Base-by-base conservation (phyloP, 108 stramenopile genomes). In the Halocafeteria seosinensis region DNA sequence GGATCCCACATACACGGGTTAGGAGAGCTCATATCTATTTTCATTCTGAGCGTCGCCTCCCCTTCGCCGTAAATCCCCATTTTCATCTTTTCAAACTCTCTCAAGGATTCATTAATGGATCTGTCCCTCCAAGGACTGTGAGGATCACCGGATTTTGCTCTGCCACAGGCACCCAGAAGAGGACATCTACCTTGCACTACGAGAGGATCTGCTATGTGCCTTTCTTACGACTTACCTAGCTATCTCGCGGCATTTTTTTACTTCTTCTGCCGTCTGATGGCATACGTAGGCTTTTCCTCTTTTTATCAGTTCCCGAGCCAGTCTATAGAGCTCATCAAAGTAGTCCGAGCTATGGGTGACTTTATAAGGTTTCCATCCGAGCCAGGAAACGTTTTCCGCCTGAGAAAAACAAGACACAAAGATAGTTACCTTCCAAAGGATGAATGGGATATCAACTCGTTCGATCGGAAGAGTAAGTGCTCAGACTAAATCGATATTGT, bases 1-100 rank as follows among this genome's bases (percentile, higher is more conserved):
- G 90, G 80, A 80, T 98, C 96, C 70, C 89, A 95, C 81, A 83
- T 80, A 73, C 79, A 80, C 35, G 92, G 89, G 78, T 98, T 98
- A 62, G 84, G 55, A 9, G 80, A 83, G 65, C 83, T 82, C 78
- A 92, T 86, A 68, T 98, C 94, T 89, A 95, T 95, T 77, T 95
- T 95, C 38, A 98, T 70, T 8, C 97, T 81, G 29, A 98, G 84
- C 3, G 93, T 92, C 61, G 88, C 87, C 23, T 79, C 75, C 11
- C 88, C 89, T 69, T 92, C 92, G n/a, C 81, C 88, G 71, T 84
- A 85, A 59, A 83, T 61, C 23, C 95, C 92, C 57, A 81, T 30
- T 33, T 71, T 55, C 97, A 98, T 98, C 62, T 87, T 80, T 52
- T 86, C 81, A 75, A 95, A 95, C 42, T 93, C 62, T 8, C 81